phyloP scores from a whole-genome alignment of 306 rosid genomes.

The Acacia crassicarpa region DNA sequence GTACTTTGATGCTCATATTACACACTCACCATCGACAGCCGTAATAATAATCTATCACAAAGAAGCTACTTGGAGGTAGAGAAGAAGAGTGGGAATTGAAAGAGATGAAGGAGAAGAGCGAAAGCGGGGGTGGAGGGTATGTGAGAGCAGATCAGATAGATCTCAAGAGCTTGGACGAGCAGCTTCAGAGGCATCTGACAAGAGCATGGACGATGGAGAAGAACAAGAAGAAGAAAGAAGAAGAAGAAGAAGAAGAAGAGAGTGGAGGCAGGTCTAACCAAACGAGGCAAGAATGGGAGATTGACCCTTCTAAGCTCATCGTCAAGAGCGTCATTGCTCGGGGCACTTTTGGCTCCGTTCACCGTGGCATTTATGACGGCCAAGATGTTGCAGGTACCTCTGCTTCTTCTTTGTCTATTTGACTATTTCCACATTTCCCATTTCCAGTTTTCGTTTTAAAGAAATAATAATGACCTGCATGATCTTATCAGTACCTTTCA shows the following conservation, averaged over 20 bases:
- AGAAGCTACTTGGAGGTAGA: background rate
- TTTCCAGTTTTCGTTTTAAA: background rate
- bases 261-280: conserved; percentile 42
- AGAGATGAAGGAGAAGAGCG: conserved; percentile 87
- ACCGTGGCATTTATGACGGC: conserved; percentile 93
- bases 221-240: conserved; percentile 62
- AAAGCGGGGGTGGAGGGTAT: conserved; percentile 75
- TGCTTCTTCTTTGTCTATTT: background rate
- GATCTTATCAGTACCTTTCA: conserved; percentile 18
- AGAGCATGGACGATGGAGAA: conserved; percentile 95
- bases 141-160: conserved; percentile 99
- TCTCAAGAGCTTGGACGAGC: conserved; percentile 98
- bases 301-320: conserved; percentile 84
- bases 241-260: conserved; percentile 50
- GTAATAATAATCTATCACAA: background rate
- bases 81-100: background rate
- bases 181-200: conserved; percentile 88
- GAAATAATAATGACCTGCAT: background rate
- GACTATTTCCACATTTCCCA: background rate
- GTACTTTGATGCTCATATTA: background rate
- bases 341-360: conserved; percentile 98
- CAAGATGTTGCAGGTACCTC: conserved; percentile 81
- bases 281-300: conserved; percentile 93
- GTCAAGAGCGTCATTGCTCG: conserved; percentile 88
- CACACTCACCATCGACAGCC: background rate